Evolutionary conservation across 176 grass and related monocot genomes (phyloP), one percentile per base, ranked within the genome.

Genomic region (Urochloa ruziziensis): DNA sequence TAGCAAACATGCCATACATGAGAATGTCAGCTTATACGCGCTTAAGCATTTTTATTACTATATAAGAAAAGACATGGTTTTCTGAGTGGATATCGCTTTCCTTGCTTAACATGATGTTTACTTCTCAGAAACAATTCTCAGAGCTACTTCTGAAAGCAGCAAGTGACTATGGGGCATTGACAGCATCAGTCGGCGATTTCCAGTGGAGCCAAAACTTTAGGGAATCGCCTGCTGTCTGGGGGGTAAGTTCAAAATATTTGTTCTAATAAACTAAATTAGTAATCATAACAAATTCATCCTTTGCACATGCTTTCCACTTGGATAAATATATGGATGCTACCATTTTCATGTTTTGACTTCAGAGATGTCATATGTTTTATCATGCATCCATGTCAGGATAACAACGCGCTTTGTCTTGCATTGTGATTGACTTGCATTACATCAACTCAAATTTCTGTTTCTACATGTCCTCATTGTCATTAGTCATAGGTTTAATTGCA

Each of bases 141-240:
- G 96, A 99, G 73, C 74, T 99, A 86, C 87, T 99, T 89, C 77
- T 99, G 76, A 99, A 99, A 84, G 96, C 93, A 16, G 96, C 93
- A 80, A 94, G 96, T 87, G 96, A 98, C 73, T 98, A 98, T 74
- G 93, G 90, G 44, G 93, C 93, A 59, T 73, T 99, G 82, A 94
- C 96, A 78, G 80, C 87, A 85, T 93, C 96, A 78, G 96, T 96
- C 28, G 52, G 80, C 24, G 96, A 99, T 92, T 98, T 98, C 74
- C 96, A 94, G 60, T 99, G 96, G 96, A 96, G 96, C 83, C 96
- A 96, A 72, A 96, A 96, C 78, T 99, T 99, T 72, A 99, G 91
- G 86, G 93, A 99, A 73, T 88, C 96, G 29, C 96, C 96, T 57
- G 89, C 96, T 67, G 85, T 99, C 53, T 99, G 96, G 96, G 96